Percentiles rank a stretch among this genome's conserved stretches.
Evolutionary conservation across 164 flowering plant genomes (phyloP).

Genomic region (Platanus orientalis): DNA sequence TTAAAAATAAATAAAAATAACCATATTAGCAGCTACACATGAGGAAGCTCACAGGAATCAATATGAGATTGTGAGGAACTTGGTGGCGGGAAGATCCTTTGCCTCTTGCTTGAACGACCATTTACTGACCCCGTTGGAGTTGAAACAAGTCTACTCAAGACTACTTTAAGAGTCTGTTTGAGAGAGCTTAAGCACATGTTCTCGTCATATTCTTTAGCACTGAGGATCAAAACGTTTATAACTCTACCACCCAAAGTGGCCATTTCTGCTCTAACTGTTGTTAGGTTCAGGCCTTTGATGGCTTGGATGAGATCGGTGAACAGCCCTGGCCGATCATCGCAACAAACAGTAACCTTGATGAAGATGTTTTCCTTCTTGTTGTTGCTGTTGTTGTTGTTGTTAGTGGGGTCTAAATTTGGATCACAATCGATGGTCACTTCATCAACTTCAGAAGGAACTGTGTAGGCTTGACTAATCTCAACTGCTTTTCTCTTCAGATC

Average conservation of each 20-base stretch:
- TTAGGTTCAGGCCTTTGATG: slow-evolving; percentile 45
- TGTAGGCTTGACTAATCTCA: slow-evolving; percentile 34
- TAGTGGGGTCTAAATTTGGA: slow-evolving; percentile 5
- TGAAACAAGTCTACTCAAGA: slow-evolving; percentile 37
- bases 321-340: slow-evolving; percentile 75
- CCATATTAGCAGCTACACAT: neutral
- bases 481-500: slow-evolving; percentile 57
- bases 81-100: slow-evolving; percentile 45
- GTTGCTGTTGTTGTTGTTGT: neutral
- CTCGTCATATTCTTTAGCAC: slow-evolving; percentile 17
- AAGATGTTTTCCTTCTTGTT: slow-evolving; percentile 13
- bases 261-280: slow-evolving; percentile 53
- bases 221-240: slow-evolving; percentile 39
- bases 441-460: slow-evolving; percentile 61
- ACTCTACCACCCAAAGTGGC: slow-evolving; percentile 58
- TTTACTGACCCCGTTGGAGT: slow-evolving; percentile 21
- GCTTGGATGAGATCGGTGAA: slow-evolving; percentile 48
- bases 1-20: neutral
- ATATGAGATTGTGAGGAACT: slow-evolving; percentile 10
- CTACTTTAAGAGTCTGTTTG: slow-evolving; percentile 34
- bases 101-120: slow-evolving; percentile 45
- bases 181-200: slow-evolving; percentile 22
- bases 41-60: neutral
- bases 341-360: slow-evolving; percentile 65
- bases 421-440: slow-evolving; percentile 44